Base-by-base conservation (phyloP, 345 rosid genomes). In the Syzygium oleosum region DNA sequence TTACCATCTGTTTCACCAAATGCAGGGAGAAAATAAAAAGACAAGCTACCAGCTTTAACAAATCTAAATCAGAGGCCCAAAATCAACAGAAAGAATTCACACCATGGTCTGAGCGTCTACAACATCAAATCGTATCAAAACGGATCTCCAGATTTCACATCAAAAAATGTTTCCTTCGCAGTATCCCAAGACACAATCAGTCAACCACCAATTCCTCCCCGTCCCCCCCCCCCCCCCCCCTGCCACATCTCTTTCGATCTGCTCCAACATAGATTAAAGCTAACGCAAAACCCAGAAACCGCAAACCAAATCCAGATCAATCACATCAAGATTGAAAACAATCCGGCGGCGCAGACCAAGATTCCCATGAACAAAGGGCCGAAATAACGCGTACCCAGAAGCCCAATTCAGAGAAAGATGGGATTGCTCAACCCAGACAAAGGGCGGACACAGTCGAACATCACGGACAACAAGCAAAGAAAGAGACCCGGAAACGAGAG, bases 1-100 rank as follows among this genome's bases (percentile, higher is more conserved):
- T 96, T 63, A 95, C 99, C 99, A 98, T 98, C 94, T 92, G 88
- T 87, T 87, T 88, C 88, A 86, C 88, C 90, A 19, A 65, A 51
- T 91, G 85, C 77, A 83, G 80, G 58, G 38, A 34, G 17, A 22
- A 34, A n/a, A 86, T 43, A 43, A 51, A 43, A 85, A 68, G 38
- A 46, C 86, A 85, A 83, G 58, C 46, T 49, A 88, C 87, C 86
- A 56, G 86, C 87, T 88, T 88, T 90, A 90, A 89, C 56, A 91
- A 89, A 86, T 85, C 88, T 53, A 87, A 88, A 88, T 90, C 84
- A 79, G 91, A 87, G 85, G 87, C 86, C 86, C 87, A 83, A 87
- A 89, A 49, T 51, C 87, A 31, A 73, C 19, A 89, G 84, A 88
- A 87, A 34, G 52, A 51, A 85, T 58, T 23, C 78, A 88, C 15